Evolutionary conservation across 257 asterid species (phyloP), one percentile per base, ranked within the genome.

Genomic region (Solanum phureja): DNA sequence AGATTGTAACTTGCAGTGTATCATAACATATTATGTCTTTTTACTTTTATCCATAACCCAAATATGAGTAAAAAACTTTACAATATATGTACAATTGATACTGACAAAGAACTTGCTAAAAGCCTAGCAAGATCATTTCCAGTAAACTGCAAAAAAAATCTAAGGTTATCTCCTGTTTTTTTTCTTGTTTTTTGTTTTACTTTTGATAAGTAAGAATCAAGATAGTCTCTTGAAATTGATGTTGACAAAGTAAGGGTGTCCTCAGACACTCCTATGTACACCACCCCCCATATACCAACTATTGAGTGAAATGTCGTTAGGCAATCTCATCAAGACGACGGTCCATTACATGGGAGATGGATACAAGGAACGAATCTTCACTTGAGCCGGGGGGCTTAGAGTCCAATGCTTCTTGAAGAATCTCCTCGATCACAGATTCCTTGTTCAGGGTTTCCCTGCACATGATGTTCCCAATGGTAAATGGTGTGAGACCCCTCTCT

Each of bases 401-500:
- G 83, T 88, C 88, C 82, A 73, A 74, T 3, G 88, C 88, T 44
- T 76, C 86, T 46, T 84, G 82, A 23, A 75, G 68, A 74, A 88
- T 88, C 74, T 85, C 86, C 90, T 88, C 90, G 8, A 88, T 85
- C 69, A 76, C 52, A 2, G 90, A 88, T 62, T 88, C 83, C 38
- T 88, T 88, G 24, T 58, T 88, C 90, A 88, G 6, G 10, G 86
- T 76, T 88, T 85, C 82, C 58, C 90, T 74, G 74, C 86, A 88
- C 88, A 88, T 85, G 37, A 85, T 76, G 88, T 8, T 76, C 24
- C 90, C 90, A 3, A 88, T 76, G 88, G 83, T 46, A 79, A 86
- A 86, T 64, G 90, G 90, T 14, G 87, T 86, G 66, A 88, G 87
- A 12, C 87, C 87, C 37, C 82, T 64, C 60, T 88, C 83, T 42